These are phyloP conservation scores for Rhizoclosmatium sp. DNA, from an alignment of 192 early-diverging fungal genomes.

Conservation along the genomic window DNA sequence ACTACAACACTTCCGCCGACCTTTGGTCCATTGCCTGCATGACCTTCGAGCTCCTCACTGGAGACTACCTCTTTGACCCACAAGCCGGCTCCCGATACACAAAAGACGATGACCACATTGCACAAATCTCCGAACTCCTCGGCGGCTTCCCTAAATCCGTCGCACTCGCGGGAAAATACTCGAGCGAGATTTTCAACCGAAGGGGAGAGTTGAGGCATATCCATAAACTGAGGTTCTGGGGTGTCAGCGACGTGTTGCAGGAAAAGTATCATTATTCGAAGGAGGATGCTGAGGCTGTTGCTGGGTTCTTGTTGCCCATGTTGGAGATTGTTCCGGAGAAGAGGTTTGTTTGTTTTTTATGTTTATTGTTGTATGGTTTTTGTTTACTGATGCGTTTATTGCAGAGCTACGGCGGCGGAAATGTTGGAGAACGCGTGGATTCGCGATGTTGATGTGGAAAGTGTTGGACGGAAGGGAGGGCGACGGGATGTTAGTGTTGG, in stretches of 20 bases:
- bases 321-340: conserved; percentile 53
- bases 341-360: conserved; percentile 17
- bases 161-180: conserved; percentile 84
- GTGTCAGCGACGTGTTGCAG: conserved; percentile 80
- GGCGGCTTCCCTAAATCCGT: conserved; percentile 84
- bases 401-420: conserved; percentile 51
- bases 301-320: conserved; percentile 88
- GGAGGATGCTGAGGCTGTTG: conserved; percentile 75
- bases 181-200: conserved; percentile 86
- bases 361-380: neutral
- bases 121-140: conserved; percentile 94
- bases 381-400: neutral
- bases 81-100: conserved; percentile 80
- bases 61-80: conserved; percentile 96
- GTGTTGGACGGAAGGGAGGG: conserved; percentile 37
- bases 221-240: conserved; percentile 83
- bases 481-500: conserved; percentile 29
- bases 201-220: conserved; percentile 86
- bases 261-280: conserved; percentile 87
- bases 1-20: conserved; percentile 87
- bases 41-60: conserved; percentile 91
- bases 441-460: conserved; percentile 40
- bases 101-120: conserved; percentile 96
- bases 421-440: conserved; percentile 55
- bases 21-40: conserved; percentile 96